Evolutionary conservation across 2,329 filamentous ascomycete species (phyloP), one percentile per base, ranked within the genome.

Genomic region (Alternaria longipes): DNA sequence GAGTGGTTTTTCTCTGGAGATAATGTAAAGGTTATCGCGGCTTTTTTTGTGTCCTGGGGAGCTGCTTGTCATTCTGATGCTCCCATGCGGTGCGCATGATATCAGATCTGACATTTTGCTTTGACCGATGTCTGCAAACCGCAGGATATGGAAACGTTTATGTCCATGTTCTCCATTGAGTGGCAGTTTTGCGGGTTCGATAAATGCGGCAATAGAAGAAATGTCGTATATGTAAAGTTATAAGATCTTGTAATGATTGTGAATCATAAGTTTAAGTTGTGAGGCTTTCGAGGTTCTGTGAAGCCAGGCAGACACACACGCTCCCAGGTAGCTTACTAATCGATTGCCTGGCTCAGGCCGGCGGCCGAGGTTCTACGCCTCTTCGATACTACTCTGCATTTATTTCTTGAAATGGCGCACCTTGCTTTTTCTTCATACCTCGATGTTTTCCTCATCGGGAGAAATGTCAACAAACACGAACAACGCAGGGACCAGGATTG

Each of bases 401-500:
- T 1, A 22, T n/a, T 5, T 44, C 46, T 50, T 52, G 12, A 4
- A 7, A 41, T 4, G 8, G 34, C n/a, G 5, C 18, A 4, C 9
- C 0, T 22, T 22, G 9, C 38, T 20, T 41, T 41, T 20, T 16
- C 38, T 22, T 22, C 22, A 5, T 41, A 22, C 18, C 22, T 11
- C 5, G 6, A 22, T 41, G 9, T 0, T 22, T 24, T 36, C 18
- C 46, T n/a, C 30, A 47, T 49, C 18, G 9, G 38, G 38, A n/a
- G 32, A 24, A 16, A 24, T 22, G 32, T 26, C 32, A 50, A 38
- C 30, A 50, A 26, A 26, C 32, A 50, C 46, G 9, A 36, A 38
- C 32, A 22, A 50, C 46, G 46, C 46, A 50, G 46, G 46, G 46
- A 36, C 46, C 46, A n/a, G 32, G 46, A 50, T 50, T 50, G 46